Conservation (phyloP, 345 rosid genomes). For the Raphanus raphanistrum region DNA sequence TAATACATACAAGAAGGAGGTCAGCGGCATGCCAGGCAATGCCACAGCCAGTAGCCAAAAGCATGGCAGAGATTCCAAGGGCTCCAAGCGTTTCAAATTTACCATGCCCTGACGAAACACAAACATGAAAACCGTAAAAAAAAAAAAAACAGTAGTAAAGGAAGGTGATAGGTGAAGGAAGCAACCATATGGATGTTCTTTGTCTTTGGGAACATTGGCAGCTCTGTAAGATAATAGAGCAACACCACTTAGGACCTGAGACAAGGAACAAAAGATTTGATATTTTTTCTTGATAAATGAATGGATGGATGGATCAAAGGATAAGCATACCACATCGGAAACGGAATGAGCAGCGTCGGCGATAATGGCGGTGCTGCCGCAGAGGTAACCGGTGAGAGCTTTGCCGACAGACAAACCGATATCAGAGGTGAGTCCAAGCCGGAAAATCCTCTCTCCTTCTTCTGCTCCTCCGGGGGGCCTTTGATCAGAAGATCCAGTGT, state of each 20-base stretch:
- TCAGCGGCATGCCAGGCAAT: constrained; percentile 87
- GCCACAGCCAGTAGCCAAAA: constrained; percentile 84
- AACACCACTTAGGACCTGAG: constrained; percentile 86
- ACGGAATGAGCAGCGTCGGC: constrained; percentile 48
- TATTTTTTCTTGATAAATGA: not conserved
- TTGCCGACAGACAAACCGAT: constrained; percentile 36
- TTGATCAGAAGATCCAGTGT: constrained; percentile 37
- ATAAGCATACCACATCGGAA: constrained; percentile 41
- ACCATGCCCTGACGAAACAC: constrained; percentile 81
- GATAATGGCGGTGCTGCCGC: constrained; percentile 44
- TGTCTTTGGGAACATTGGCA: constrained; percentile 82
- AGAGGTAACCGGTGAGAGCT: constrained; percentile 43
- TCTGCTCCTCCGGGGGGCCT: constrained; percentile 21
- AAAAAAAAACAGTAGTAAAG: not conserved
- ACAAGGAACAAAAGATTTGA: constrained; percentile 9
- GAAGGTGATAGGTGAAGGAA: not conserved
- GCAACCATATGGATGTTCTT: constrained; percentile 91
- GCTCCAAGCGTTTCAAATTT: constrained; percentile 94
- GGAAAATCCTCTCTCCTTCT: constrained; percentile 71
- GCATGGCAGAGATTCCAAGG: constrained; percentile 90
- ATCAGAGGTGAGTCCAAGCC: constrained; percentile 63
- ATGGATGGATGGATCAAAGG: not conserved
- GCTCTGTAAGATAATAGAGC: constrained; percentile 84
- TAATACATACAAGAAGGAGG: constrained; percentile 53
- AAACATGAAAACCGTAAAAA: not conserved